phyloP scores from a whole-genome alignment of 176 grass and related monocot genomes.

The Calamus simplicifolius region DNA sequence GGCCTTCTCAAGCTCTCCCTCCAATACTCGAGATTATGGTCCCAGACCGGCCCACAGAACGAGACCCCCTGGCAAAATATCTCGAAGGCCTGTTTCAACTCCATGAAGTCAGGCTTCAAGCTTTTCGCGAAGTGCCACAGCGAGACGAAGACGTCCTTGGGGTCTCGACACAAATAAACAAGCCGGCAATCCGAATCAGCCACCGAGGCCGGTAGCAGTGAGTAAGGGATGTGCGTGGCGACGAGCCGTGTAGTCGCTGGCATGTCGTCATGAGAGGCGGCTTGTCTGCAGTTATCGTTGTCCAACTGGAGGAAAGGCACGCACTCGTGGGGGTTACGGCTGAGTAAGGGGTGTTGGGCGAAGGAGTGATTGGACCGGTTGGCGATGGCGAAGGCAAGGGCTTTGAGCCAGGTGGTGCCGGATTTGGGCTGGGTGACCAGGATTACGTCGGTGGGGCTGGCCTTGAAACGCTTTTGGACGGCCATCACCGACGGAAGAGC shows the following conservation, averaged over 20 bases:
- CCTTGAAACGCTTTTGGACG: conserved; percentile 24
- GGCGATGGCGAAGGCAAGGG: conserved; percentile 29
- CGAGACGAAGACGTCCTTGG: conserved; percentile 34
- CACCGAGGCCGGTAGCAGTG: conserved; percentile 24
- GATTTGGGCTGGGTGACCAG: conserved; percentile 40
- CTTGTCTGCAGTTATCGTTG: neutral
- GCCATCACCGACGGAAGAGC: conserved; percentile 21
- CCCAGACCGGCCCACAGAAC: conserved; percentile 26
- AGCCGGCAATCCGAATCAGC: conserved; percentile 18
- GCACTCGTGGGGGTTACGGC: conserved; percentile 27
- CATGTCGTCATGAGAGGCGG: neutral
- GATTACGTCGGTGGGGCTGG: conserved; percentile 35
- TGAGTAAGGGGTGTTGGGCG: conserved; percentile 32
- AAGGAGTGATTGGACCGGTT: conserved; percentile 5
- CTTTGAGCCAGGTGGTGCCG: conserved; percentile 59
- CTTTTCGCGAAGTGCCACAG: neutral
- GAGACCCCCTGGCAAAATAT: conserved; percentile 28
- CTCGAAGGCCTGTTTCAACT: conserved; percentile 8
- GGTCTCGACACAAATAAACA: conserved; percentile 46
- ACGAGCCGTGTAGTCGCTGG: conserved; percentile 27
- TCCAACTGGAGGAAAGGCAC: conserved; percentile 22
- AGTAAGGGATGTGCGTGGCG: conserved; percentile 30
- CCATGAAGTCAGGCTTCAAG: neutral
- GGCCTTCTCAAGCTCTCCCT: conserved; percentile 22
- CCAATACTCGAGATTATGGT: conserved; percentile 35